Conservation (phyloP, 176 grass and related monocot species). For the Alloteropsis semialata region DNA sequence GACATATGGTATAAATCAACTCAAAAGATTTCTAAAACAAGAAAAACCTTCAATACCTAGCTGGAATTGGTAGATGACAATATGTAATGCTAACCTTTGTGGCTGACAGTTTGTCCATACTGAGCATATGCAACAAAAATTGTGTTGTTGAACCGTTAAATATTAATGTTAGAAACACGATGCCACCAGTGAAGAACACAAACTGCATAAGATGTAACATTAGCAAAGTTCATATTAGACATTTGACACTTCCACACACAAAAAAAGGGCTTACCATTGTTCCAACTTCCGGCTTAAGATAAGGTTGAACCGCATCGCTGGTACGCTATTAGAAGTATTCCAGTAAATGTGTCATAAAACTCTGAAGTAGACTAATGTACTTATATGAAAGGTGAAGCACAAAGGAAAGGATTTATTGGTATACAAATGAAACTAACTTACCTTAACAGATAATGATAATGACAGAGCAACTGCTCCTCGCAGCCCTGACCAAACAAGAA, state of each 20-base stretch:
- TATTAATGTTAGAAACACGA: conserved; percentile 84
- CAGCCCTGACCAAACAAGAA: conserved; percentile 86
- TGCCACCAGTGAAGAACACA: conserved; percentile 97
- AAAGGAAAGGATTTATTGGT: neutral
- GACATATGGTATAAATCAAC: neutral
- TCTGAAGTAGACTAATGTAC: neutral
- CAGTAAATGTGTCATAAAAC: conserved; percentile 25
- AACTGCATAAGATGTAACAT: conserved; percentile 58
- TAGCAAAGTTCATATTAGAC: conserved; percentile 24
- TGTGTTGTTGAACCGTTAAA: conserved; percentile 93
- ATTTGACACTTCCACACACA: neutral
- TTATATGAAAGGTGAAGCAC: conserved; percentile 15
- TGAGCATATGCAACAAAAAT: conserved; percentile 65
- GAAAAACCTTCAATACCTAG: neutral
- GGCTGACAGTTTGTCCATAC: conserved; percentile 67
- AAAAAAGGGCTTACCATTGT: conserved; percentile 56
- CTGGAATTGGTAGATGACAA: conserved; percentile 12
- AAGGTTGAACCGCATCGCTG: conserved; percentile 55
- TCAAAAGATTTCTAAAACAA: neutral
- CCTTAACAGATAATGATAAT: conserved; percentile 80
- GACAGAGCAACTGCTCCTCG: conserved; percentile 87
- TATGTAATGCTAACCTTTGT: conserved; percentile 57
- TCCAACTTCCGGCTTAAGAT: conserved; percentile 70
- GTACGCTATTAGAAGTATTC: conserved; percentile 39
- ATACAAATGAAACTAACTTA: conserved; percentile 41